Evolutionary conservation across 2,329 filamentous ascomycete species (phyloP).

Genomic region (Ambrosiella beaveri): DNA sequence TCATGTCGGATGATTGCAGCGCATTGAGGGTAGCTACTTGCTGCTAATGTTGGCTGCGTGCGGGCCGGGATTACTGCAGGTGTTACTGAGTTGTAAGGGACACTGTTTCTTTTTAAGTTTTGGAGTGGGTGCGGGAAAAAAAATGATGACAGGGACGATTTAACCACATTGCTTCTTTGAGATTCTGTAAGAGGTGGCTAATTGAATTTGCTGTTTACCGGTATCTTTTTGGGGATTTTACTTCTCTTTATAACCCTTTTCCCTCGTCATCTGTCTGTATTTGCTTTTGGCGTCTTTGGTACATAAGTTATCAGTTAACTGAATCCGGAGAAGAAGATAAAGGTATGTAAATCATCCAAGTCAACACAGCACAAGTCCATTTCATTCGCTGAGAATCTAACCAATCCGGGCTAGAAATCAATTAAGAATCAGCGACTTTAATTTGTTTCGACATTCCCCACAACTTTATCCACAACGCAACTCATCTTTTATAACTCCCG

Average conservation of each 20-base stretch:
- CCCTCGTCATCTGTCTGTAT: too few relatives aligned
- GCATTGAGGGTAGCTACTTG: background rate
- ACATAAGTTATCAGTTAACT: too few relatives aligned
- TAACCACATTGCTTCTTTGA: conserved; percentile 1
- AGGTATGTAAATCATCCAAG: too few relatives aligned
- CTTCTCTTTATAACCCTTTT: background rate
- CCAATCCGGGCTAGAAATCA: background rate
- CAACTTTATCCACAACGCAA: background rate
- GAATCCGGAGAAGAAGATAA: too few relatives aligned
- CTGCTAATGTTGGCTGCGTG: background rate
- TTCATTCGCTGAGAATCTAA: background rate
- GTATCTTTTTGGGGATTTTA: background rate
- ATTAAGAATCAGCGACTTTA: background rate
- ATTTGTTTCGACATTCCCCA: background rate
- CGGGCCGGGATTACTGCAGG: background rate
- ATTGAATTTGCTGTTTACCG: background rate
- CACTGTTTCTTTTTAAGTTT: background rate
- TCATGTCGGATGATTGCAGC: background rate
- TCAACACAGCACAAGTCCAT: background rate
- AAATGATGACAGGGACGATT: background rate
- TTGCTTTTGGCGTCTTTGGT: too few relatives aligned
- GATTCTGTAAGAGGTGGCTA: background rate
- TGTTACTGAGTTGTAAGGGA: background rate
- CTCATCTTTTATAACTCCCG: too few relatives aligned
- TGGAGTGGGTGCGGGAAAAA: background rate